Percentiles rank a stretch among this genome's conserved stretches.
These are phyloP conservation scores for Wickerhamiella musiphila DNA, from an alignment of 805 yeast genomes.

Conservation along the genomic window DNA sequence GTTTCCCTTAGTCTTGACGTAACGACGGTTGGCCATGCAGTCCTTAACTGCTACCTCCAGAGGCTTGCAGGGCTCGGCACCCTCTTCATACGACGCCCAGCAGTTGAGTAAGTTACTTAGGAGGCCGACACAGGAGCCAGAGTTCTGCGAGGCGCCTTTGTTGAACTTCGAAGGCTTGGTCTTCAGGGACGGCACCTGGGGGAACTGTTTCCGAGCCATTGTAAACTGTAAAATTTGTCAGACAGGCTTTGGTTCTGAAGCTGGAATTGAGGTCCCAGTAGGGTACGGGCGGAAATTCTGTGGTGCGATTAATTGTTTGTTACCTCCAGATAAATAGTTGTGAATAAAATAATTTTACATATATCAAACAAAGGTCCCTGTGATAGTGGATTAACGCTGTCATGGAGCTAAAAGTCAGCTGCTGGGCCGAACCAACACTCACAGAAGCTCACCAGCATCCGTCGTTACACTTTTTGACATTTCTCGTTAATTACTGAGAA, in stretches of 20 bases:
- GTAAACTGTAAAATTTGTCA: neutral
- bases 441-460: too few relatives aligned
- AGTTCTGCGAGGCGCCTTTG: conserved; percentile 4
- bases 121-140: conserved; percentile 47
- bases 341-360: too few relatives aligned
- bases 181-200: conserved; percentile 7
- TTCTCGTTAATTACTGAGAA: too few relatives aligned
- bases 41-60: conserved; percentile 37
- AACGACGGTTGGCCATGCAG: conserved; percentile 38
- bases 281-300: too few relatives aligned
- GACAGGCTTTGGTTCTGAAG: neutral
- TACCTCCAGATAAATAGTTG: too few relatives aligned
- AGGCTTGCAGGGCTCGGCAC: conserved; percentile 44
- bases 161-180: conserved; percentile 4
- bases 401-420: too few relatives aligned
- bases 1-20: conserved; percentile 19
- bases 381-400: too few relatives aligned
- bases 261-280: neutral
- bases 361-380: too few relatives aligned
- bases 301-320: too few relatives aligned
- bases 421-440: too few relatives aligned
- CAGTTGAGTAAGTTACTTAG: conserved; percentile 80
- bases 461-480: too few relatives aligned
- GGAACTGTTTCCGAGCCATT: conserved; percentile 2
- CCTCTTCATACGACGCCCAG: conserved; percentile 93